A percentile compares a stretch with the other conserved stretches of the same genome.
Evolutionary conservation across 805 yeast species (phyloP).

Genomic region (Barnettozyma botsteinii): DNA sequence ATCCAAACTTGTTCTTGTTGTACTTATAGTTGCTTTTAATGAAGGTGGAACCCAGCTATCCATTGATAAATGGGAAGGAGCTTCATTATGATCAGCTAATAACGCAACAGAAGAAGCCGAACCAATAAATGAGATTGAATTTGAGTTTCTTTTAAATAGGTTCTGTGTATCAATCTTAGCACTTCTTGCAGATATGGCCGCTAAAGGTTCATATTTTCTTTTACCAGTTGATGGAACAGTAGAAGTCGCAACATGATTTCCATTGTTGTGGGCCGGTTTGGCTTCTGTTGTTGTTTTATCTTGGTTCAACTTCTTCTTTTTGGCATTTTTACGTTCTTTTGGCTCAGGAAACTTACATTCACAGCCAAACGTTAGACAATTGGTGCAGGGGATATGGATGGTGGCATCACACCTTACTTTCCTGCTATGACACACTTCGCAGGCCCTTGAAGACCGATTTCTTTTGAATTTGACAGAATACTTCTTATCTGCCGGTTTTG

Average conservation of each 20-base stretch:
- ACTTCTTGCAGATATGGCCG: constrained; percentile 27
- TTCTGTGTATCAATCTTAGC: constrained; percentile 26
- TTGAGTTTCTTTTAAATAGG: constrained; percentile 16
- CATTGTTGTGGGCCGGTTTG: constrained; percentile 7
- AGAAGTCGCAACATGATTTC: constrained; percentile 15
- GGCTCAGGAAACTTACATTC: constrained; percentile 65
- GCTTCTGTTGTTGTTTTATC: constrained; percentile 1
- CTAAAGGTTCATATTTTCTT: constrained; percentile 31
- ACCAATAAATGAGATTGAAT: constrained; percentile 43
- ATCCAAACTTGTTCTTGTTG: constrained; percentile 32
- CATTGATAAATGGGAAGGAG: constrained; percentile 36
- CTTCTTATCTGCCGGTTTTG: constrained; percentile 16
- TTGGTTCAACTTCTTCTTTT: constrained; percentile 18
- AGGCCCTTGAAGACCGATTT: constrained; percentile 60
- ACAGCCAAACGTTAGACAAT: constrained; percentile 66
- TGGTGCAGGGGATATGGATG: constrained; percentile 53
- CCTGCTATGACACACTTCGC: constrained; percentile 70
- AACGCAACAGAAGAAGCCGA: constrained; percentile 40
- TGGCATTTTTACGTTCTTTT: constrained; percentile 36
- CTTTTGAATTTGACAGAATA: constrained; percentile 41
- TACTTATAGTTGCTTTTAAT: constrained; percentile 21
- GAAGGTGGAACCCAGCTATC: constrained; percentile 24
- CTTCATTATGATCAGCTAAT: constrained; percentile 10
- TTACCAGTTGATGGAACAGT: constrained; percentile 19
- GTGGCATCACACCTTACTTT: constrained; percentile 79